phyloP scores from a whole-genome alignment of 164 flowering plant genomes.

The Nelumbo lutea region DNA sequence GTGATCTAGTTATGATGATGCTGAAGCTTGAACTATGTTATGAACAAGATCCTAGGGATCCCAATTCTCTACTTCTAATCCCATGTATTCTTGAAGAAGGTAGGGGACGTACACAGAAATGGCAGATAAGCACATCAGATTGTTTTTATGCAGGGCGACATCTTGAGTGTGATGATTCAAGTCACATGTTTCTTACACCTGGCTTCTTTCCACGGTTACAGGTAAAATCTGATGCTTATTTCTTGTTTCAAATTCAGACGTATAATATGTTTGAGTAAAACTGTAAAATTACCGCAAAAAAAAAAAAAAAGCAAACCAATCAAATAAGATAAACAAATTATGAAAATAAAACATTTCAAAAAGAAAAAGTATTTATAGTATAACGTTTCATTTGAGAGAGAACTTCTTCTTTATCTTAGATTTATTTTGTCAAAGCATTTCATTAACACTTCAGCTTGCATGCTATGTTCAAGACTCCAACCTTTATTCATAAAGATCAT shows the following conservation, averaged over 20 bases:
- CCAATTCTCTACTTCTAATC: constrained; percentile 59
- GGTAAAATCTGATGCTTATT: constrained; percentile 30
- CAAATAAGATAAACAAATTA: no score
- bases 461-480: no score
- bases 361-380: no score
- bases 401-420: no score
- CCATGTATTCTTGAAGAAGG: constrained; percentile 84
- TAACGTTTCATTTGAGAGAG: no score
- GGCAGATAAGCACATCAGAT: constrained; percentile 50
- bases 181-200: constrained; percentile 79
- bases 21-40: constrained; percentile 78
- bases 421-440: no score
- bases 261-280: no score
- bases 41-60: constrained; percentile 68
- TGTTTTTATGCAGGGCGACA: constrained; percentile 73
- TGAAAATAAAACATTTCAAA: no score
- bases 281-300: no score
- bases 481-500: no score
- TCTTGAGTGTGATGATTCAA: constrained; percentile 86
- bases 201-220: constrained; percentile 90
- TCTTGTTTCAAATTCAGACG: neutral
- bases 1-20: constrained; percentile 88
- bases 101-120: constrained; percentile 60
- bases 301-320: no score
- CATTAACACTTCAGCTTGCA: no score